phyloP scores from a whole-genome alignment of 352 stramenopile genomes.

The Phytophthora sojae region DNA sequence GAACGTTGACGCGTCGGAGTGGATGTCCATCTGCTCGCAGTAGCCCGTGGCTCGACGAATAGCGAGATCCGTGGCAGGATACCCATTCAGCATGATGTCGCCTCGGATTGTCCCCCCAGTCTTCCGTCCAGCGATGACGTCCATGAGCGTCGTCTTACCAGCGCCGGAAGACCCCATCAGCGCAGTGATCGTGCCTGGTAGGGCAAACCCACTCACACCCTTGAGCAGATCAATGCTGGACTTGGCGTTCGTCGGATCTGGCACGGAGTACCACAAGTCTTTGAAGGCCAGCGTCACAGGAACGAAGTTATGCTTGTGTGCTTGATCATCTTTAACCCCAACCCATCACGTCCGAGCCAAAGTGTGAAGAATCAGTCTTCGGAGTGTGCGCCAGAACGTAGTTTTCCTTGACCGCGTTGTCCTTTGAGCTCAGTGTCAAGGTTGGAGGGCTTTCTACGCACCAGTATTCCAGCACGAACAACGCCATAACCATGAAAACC shows the following conservation, averaged over 20 bases:
- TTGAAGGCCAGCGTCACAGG: slow-evolving; percentile 51
- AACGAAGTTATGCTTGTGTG: no score
- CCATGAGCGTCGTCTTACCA: slow-evolving; percentile 58
- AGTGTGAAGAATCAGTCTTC: no score
- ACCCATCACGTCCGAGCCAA: no score
- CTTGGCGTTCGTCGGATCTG: slow-evolving; percentile 29
- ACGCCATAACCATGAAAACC: no score
- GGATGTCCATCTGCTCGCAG: slow-evolving; percentile 84
- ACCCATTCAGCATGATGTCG: slow-evolving; percentile 88
- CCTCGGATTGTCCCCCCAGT: slow-evolving; percentile 40
- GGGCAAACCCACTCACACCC: slow-evolving; percentile 64
- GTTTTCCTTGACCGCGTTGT: no score
- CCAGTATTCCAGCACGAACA: no score
- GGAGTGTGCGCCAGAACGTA: no score
- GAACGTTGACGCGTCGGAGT: slow-evolving; percentile 85
- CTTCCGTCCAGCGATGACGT: slow-evolving; percentile 29
- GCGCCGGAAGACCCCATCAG: slow-evolving; percentile 82
- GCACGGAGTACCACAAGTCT: slow-evolving; percentile 50
- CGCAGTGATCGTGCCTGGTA: slow-evolving; percentile 82
- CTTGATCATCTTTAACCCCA: no score
- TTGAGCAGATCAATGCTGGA: slow-evolving; percentile 84
- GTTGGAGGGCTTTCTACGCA: no score
- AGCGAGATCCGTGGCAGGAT: slow-evolving; percentile 28
- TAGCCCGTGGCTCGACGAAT: slow-evolving; percentile 43
- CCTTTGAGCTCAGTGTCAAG: no score